phyloP scores from a whole-genome alignment of 169 alveolate genomes.

The Eimeria praecox region DNA sequence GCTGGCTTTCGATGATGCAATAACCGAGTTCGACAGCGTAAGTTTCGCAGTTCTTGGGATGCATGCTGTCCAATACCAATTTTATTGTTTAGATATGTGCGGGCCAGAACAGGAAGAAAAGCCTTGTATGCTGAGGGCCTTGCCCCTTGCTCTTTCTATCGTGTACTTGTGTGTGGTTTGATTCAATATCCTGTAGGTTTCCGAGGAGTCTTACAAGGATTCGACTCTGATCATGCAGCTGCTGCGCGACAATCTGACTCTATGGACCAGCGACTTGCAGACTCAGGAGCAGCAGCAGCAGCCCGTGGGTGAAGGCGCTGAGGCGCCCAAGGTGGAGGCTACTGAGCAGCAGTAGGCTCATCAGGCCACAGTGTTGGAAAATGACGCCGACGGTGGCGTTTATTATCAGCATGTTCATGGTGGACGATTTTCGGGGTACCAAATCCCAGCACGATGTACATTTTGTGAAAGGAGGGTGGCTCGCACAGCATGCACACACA shows the following conservation, averaged over 20 bases:
- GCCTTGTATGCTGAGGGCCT: too few species aligned
- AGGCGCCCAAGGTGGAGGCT: slow-evolving; percentile 77
- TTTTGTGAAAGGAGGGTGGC: slow-evolving; percentile 71
- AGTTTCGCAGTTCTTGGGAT: background rate
- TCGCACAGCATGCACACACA: slow-evolving; percentile 43
- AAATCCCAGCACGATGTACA: slow-evolving; percentile 41
- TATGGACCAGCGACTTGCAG: slow-evolving; percentile 95
- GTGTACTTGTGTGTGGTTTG: background rate
- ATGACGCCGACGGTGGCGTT: slow-evolving; percentile 60
- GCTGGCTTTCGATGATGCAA: slow-evolving; percentile 97
- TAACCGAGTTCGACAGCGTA: slow-evolving; percentile 96
- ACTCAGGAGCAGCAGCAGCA: slow-evolving; percentile 79
- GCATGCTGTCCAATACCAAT: background rate
- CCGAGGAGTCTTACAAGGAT: slow-evolving; percentile 97
- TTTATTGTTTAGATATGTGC: background rate
- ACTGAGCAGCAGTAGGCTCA: slow-evolving; percentile 78
- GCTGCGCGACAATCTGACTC: slow-evolving; percentile 95
- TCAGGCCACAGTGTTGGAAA: slow-evolving; percentile 35
- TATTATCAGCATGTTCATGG: slow-evolving; percentile 36
- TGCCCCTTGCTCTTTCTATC: too few species aligned
- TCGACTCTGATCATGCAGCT: slow-evolving; percentile 95
- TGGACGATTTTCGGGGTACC: slow-evolving; percentile 27
- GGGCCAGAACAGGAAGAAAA: too few species aligned
- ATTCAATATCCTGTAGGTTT: slow-evolving; percentile 29
- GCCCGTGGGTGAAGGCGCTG: slow-evolving; percentile 74